Base-by-base conservation (phyloP, 768 basidiomycete genomes). In the Amyloporia xantha region DNA sequence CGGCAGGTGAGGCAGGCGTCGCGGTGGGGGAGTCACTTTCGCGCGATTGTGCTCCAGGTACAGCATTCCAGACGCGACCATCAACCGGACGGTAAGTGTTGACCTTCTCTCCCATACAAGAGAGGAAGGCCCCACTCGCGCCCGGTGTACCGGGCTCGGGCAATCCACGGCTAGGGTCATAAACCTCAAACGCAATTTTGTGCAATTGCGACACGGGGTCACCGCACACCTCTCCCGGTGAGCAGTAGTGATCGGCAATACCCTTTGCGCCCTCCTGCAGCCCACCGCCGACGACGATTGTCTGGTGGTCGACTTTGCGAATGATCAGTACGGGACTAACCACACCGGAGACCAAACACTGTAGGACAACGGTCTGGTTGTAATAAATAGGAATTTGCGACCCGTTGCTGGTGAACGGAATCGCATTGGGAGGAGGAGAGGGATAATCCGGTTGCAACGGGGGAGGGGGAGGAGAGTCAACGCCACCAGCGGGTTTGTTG, bases 171-270 rank as follows among this genome's bases (percentile, higher is more conserved):
- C 68, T 71, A 9, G 76, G 69, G 59, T 91, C 91, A 55, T 80
- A 91, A 13, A 94, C 88, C 69, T 94, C 91, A 55, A 94, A 91
- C 1, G 91, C 91, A 54, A 96, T 85, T 72, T 95, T 96, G 72
- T 95, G 93, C 48, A 96, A 74, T 61, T 97, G 94, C 19, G 91
- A 92, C 37, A 98, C 93, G 12, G 92, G 86, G 60, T 97, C 94
- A 2, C 92, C 92, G 54, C 89, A 89, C 3, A 87, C 84, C 66
- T 97, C 94, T 21, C 91, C 90, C 5, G 82, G 79, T 1, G 80
- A 66, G 60, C 89, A 91, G 62, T 82, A 90, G 55, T 87, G 84
- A 61, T 92, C 86, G 15, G 86, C 82, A 26, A 90, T 81, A 45
- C 84, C 81, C 65, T 91, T 91, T 41, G 84, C 82, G 44, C 90